Evolutionary conservation across 768 basidiomycete species (phyloP), one percentile per base, ranked within the genome.

Genomic region (Boletus vinaceobasis): DNA sequence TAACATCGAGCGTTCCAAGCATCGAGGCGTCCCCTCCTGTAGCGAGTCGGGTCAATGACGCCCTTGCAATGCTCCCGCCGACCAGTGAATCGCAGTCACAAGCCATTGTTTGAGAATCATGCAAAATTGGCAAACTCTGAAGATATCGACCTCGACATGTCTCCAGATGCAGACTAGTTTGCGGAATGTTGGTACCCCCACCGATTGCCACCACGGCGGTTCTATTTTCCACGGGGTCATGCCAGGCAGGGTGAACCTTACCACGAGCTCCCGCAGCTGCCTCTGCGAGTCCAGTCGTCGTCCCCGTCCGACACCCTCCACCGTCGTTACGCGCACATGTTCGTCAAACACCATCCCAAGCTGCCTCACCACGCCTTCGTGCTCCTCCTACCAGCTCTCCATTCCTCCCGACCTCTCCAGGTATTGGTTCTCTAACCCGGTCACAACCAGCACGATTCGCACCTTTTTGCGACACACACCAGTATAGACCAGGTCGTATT

Each of bases 401-500:
- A 57, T 57, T 7, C 53, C 46, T 15, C 4, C 42, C 1, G 42
- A 5, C n/a, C 17, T 36, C 23, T 43, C 56, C 21, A 36, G 17
- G 10, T 50, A 17, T 3, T 44, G 36, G 43, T 48, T 23, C 8
- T 44, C 56, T 27, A 44, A 27, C 13, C 51, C 55, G 7, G 45
- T 53, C 27, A 56, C 51, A 0, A 56, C 55, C 26, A 56, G 31
- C 4, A 14, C 55, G n/a, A 56, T 48, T 10, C 50, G 55, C 21
- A 53, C 51, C 33, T 37, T 40, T 48, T 32, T 49, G 32, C 17
- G 35, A 29, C 38, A 57, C 21, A 48, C 13, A 1, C 2, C 6
- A 5, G 35, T 21, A 14, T 53, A 33, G 21, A 57, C 40, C 8
- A 53, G 36, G 10, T 53, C 36, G 42, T 57, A 57, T 2, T 48